A percentile compares a stretch with the other conserved stretches of the same genome.
Conservation (phyloP, 768 basidiomycete species). For the Fomitopsis serialis region DNA sequence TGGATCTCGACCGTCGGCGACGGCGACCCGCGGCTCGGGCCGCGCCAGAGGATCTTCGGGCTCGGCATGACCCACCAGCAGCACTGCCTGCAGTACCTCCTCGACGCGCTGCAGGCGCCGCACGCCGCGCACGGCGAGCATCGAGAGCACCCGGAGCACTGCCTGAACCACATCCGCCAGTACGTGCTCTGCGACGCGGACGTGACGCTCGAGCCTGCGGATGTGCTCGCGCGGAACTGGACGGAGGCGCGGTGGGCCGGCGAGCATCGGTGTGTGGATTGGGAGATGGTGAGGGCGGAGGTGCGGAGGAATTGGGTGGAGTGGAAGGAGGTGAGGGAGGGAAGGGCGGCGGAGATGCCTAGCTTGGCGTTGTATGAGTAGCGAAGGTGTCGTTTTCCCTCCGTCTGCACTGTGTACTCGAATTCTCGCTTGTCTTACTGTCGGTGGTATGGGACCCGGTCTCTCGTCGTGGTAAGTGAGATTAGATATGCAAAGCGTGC, state of each 20-base stretch:
- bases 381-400: no score
- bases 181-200: slow-evolving; percentile 26
- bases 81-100: slow-evolving; percentile 26
- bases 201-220: slow-evolving; percentile 24
- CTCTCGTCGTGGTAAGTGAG: no score
- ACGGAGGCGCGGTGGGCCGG: slow-evolving; percentile 13
- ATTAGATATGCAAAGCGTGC: no score
- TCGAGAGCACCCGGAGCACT: slow-evolving; percentile 22
- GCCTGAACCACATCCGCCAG: slow-evolving; percentile 28
- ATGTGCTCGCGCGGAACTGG: slow-evolving; percentile 10
- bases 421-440: no score
- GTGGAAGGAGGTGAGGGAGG: slow-evolving; percentile 1
- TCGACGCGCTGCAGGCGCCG: slow-evolving; percentile 5
- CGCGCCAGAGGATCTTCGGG: slow-evolving; percentile 25
- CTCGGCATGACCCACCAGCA: slow-evolving; percentile 29
- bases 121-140: not conserved
- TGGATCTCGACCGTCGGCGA: slow-evolving; percentile 21
- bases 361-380: not conserved
- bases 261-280: slow-evolving; percentile 23
- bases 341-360: not conserved
- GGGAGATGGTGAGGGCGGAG: slow-evolving; percentile 20
- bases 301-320: slow-evolving; percentile 13
- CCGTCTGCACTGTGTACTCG: no score
- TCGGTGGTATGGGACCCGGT: no score
- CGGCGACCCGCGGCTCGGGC: slow-evolving; percentile 23